phyloP scores from a whole-genome alignment of 495 filamentous ascomycete genomes.

The Jackrogersella minutella region DNA sequence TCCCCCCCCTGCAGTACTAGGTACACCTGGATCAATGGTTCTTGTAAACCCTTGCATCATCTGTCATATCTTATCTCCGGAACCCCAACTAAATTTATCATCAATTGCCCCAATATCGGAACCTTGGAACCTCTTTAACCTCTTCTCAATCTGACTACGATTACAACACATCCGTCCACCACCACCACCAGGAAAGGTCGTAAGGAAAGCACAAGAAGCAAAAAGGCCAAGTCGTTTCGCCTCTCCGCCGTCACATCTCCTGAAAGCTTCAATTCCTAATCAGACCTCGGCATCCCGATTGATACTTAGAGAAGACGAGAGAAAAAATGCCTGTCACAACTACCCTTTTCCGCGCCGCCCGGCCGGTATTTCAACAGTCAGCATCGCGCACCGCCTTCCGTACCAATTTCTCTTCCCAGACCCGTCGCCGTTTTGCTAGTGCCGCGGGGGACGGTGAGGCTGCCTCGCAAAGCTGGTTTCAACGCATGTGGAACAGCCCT shows the following conservation, averaged over 20 bases:
- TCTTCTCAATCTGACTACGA: conserved; percentile 16
- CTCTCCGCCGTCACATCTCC: neutral
- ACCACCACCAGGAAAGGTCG: neutral
- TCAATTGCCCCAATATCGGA: conserved; percentile 13
- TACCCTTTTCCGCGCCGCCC: conserved; percentile 60
- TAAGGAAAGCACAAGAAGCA: conserved; percentile 1
- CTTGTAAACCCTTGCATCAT: too few relatives aligned
- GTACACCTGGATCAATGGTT: too few relatives aligned
- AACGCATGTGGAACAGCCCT: conserved; percentile 84
- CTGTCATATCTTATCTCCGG: conserved; percentile 32
- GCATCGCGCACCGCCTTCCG: conserved; percentile 56
- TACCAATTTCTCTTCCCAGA: conserved; percentile 55
- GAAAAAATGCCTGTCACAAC: conserved; percentile 50
- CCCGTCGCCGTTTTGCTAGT: conserved; percentile 71
- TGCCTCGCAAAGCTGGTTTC: conserved; percentile 65
- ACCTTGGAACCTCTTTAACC: conserved; percentile 13
- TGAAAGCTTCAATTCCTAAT: conserved; percentile 9
- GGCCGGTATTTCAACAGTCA: conserved; percentile 53
- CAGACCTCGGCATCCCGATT: conserved; percentile 11
- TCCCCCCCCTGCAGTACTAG: too few relatives aligned
- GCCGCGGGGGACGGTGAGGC: conserved; percentile 54
- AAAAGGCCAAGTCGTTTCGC: conserved; percentile 13
- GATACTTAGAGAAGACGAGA: conserved; percentile 13
- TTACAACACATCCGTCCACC: neutral
- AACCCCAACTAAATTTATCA: conserved; percentile 40